Evolutionary conservation across 2,329 filamentous ascomycete genomes (phyloP), one percentile per base, ranked within the genome.

Genomic region (Arthrinium phaeospermum): DNA sequence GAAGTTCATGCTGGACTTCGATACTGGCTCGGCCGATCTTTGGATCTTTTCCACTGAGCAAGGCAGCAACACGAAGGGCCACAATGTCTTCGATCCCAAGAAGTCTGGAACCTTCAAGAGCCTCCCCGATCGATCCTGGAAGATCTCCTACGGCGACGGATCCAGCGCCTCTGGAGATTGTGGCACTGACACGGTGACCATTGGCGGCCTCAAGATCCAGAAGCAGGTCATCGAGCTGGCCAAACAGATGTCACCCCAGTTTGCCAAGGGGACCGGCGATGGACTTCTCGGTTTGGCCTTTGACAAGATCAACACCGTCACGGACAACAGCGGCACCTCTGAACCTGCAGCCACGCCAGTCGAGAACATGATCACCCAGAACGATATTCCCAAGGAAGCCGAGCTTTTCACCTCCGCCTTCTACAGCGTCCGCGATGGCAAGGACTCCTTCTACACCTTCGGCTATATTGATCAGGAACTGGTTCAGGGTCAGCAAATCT

Each of bases 11-110:
- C 80, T 93, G 19, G 88, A 93, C 77, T 93, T 94, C 74, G 92
- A 94, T 79, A 93, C 91, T 51, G 91, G 91, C 27, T 92, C 90
- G 14, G 87, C 91, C 27, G 92, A 94, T 83, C 84, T 92, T 30
- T 94, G 91, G 92, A 88, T 90, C 82, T 89, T 88, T 82, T 91
- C 89, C 16, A 87, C 85, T 8, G 82, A 86, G 67, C 81, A 90
- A 13, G 79, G 84, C 27, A 76, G 81, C 74, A 3, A 77, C 79
- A 80, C 78, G 79, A 80, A 81, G 27, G 81, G 82, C 24, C 89
- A 91, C 79, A 85, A 81, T 13, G 83, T 90, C 73, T 94, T 90
- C 76, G 83, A 93, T 77, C 84, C 91, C 2, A 82, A 79, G 67
- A 89, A 91, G 76, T 93, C 91, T 3, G 86, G 83, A 68, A 90